Percentiles rank a stretch among this genome's conserved stretches.
These are phyloP conservation scores for Amborella trichopoda DNA, from an alignment of 164 flowering plant genomes.

Conservation along the genomic window DNA sequence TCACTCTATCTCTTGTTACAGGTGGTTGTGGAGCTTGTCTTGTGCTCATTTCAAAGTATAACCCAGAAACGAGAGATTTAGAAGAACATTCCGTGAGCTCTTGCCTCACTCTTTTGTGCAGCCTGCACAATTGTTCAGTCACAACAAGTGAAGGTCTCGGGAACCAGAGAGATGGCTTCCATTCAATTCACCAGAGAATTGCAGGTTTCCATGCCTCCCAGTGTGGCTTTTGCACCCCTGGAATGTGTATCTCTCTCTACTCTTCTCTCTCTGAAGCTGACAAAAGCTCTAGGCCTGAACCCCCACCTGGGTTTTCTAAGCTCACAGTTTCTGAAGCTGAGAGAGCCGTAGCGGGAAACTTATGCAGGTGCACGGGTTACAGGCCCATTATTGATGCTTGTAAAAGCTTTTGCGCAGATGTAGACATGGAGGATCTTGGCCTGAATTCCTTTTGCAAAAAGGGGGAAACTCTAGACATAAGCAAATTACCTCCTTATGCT, in stretches of 20 bases:
- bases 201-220: slow-evolving; percentile 94
- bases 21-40: slow-evolving; percentile 98
- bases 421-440: slow-evolving; percentile 91
- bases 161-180: slow-evolving; percentile 66
- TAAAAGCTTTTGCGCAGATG: slow-evolving; percentile 79
- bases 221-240: slow-evolving; percentile 96
- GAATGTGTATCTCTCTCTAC: slow-evolving; percentile 81
- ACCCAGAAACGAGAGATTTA: slow-evolving; percentile 37
- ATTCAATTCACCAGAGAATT: slow-evolving; percentile 71
- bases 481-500: slow-evolving; percentile 31
- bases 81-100: slow-evolving; percentile 64
- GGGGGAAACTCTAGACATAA: slow-evolving; percentile 24
- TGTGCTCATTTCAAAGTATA: slow-evolving; percentile 70
- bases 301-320: slow-evolving; percentile 75
- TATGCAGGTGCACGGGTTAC: slow-evolving; percentile 95
- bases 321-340: slow-evolving; percentile 63
- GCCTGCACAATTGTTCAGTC: slow-evolving; percentile 63
- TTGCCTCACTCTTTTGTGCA: slow-evolving; percentile 80
- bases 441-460: slow-evolving; percentile 60
- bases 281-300: slow-evolving; percentile 32
- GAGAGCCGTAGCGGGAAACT: slow-evolving; percentile 64
- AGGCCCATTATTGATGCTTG: slow-evolving; percentile 89
- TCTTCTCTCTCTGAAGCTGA: slow-evolving; percentile 68
- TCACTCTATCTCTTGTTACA: slow-evolving; percentile 22
- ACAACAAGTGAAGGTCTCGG: slow-evolving; percentile 92